These are phyloP conservation scores for Colletotrichum australisinense DNA, from an alignment of 2,329 filamentous ascomycete genomes.

Conservation along the genomic window DNA sequence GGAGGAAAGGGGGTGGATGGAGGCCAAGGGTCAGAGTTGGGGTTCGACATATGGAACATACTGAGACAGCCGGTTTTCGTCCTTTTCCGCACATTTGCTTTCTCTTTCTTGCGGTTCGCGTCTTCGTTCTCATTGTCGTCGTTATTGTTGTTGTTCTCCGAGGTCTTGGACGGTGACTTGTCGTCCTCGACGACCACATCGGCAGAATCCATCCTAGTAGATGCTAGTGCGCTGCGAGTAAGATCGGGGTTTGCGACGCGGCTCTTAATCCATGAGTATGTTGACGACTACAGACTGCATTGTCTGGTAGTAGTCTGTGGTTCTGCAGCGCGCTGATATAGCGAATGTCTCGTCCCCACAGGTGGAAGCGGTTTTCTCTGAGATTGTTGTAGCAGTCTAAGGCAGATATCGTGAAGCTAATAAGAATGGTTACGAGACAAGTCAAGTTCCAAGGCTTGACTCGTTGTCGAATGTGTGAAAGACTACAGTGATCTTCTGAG, in stretches of 20 bases:
- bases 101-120: slow-evolving; percentile 55
- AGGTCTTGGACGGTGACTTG: slow-evolving; percentile 44
- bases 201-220: slow-evolving; percentile 44
- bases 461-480: not conserved
- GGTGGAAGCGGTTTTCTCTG: not conserved
- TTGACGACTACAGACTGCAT: slow-evolving; percentile 11
- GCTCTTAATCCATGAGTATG: slow-evolving; percentile 28
- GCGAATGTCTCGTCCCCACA: not conserved
- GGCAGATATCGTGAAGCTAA: not conserved
- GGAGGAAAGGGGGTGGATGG: not conserved
- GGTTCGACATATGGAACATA: slow-evolving; percentile 56
- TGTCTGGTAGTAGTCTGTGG: slow-evolving; percentile 5
- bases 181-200: slow-evolving; percentile 39
- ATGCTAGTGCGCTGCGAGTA: slow-evolving; percentile 26
- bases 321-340: not conserved
- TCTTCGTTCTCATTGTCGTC: slow-evolving; percentile 53
- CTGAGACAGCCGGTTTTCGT: slow-evolving; percentile 95
- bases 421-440: not conserved
- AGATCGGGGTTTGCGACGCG: slow-evolving; percentile 7
- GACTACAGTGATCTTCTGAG: not conserved
- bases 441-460: not conserved
- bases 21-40: not conserved
- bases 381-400: not conserved
- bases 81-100: slow-evolving; percentile 67
- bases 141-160: slow-evolving; percentile 48